phyloP scores from a whole-genome alignment of 129 eudicot species.

The Flaveria robusta region DNA sequence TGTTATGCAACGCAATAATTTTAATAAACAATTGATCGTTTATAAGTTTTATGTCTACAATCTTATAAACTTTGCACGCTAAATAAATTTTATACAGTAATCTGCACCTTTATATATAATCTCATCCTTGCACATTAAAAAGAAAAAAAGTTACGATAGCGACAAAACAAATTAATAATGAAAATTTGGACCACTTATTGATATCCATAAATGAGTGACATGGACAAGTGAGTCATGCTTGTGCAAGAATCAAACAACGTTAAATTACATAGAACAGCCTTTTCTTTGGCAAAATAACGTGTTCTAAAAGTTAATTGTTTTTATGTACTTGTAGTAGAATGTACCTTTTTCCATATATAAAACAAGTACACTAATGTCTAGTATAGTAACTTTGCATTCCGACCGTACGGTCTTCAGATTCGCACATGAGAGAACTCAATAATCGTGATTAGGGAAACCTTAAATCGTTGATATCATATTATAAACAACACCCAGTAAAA shows the following conservation, averaged over 20 bases:
- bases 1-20: neutral
- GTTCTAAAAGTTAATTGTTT: neutral
- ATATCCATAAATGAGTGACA: neutral
- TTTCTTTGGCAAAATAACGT: neutral
- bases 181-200: neutral
- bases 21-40: neutral
- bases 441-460: too few relatives aligned
- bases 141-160: too few relatives aligned
- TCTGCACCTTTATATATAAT: too few relatives aligned
- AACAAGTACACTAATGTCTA: too few relatives aligned
- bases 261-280: neutral
- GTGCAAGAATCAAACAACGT: neutral
- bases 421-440: too few relatives aligned
- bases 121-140: too few relatives aligned
- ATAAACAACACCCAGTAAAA: too few relatives aligned
- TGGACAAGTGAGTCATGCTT: slow-evolving; percentile 8
- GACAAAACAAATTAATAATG: neutral
- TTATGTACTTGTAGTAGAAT: neutral
- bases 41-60: neutral
- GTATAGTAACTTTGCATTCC: too few relatives aligned
- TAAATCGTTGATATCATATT: too few relatives aligned
- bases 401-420: too few relatives aligned
- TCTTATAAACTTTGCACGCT: neutral
- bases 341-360: too few relatives aligned
- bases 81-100: too few relatives aligned